Evolutionary conservation across 192 early-diverging fungal genomes (phyloP).

Genomic region (Podila epicladia): DNA sequence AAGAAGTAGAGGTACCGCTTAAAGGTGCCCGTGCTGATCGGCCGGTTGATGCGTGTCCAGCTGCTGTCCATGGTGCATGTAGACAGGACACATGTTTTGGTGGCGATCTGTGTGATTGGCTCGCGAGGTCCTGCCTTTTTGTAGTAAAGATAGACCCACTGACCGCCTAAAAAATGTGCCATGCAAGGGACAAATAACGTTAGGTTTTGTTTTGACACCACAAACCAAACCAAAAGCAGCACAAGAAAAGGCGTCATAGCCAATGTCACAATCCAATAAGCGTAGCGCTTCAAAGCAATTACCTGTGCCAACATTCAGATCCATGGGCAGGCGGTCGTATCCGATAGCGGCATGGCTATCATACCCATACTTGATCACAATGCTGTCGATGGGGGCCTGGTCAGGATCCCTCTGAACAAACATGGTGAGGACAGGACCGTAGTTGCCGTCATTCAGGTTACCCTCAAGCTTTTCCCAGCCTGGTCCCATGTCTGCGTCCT

Average conservation of each 20-base stretch:
- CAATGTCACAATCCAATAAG: not conserved
- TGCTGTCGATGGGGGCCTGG: conserved; percentile 40
- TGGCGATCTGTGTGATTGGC: conserved; percentile 49
- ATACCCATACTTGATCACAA: conserved; percentile 55
- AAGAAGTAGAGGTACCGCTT: conserved; percentile 47
- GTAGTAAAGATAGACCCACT: conserved; percentile 50
- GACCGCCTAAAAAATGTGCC: conserved; percentile 22
- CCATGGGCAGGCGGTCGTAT: conserved; percentile 50
- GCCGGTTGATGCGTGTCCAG: conserved; percentile 50
- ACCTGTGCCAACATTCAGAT: conserved; percentile 52
- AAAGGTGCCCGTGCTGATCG: conserved; percentile 42
- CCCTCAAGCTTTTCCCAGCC: conserved; percentile 40
- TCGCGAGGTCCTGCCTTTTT: conserved; percentile 20
- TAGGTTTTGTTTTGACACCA: too few relatives aligned
- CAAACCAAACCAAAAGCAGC: not conserved
- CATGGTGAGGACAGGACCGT: conserved; percentile 38
- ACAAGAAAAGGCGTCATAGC: conserved; percentile 5
- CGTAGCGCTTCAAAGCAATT: not conserved
- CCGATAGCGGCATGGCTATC: conserved; percentile 50
- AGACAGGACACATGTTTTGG: conserved; percentile 35
- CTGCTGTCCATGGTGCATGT: conserved; percentile 38
- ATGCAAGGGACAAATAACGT: too few relatives aligned
- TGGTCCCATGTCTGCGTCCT: conserved; percentile 19
- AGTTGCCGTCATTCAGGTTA: conserved; percentile 43
- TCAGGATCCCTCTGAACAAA: conserved; percentile 35